phyloP scores from a whole-genome alignment of 768 basidiomycete species.

The Imleria badia region DNA sequence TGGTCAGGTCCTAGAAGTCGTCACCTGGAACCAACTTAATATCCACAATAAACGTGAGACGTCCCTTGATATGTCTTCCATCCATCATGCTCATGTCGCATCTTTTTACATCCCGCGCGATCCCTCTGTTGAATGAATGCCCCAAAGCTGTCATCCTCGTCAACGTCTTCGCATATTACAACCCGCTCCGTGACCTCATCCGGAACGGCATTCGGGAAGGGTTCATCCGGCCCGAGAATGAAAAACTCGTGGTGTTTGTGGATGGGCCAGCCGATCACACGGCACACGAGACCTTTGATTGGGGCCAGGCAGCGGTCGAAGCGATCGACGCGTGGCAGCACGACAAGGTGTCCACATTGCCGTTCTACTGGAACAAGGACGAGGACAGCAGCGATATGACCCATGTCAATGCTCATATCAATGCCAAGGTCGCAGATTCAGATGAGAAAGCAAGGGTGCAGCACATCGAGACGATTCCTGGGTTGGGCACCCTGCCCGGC shows the following conservation, averaged over 20 bases:
- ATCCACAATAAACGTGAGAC: slow-evolving; percentile 79
- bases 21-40: slow-evolving; percentile 92
- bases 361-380: slow-evolving; percentile 53
- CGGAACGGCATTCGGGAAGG: slow-evolving; percentile 63
- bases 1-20: slow-evolving; percentile 78
- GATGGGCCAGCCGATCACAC: slow-evolving; percentile 60
- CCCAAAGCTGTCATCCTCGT: slow-evolving; percentile 73
- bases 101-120: background rate
- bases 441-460: slow-evolving; percentile 15
- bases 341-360: slow-evolving; percentile 27
- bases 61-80: slow-evolving; percentile 3
- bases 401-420: background rate
- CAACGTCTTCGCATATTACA: slow-evolving; percentile 84
- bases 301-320: slow-evolving; percentile 69
- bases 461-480: slow-evolving; percentile 22
- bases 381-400: slow-evolving; percentile 35
- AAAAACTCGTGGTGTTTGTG: slow-evolving; percentile 67
- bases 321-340: slow-evolving; percentile 63
- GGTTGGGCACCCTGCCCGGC: slow-evolving; percentile 20
- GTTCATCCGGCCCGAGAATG: slow-evolving; percentile 68
- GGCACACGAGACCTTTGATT: slow-evolving; percentile 65
- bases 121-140: background rate
- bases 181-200: slow-evolving; percentile 78
- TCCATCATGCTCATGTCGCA: background rate
- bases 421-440: background rate